These are phyloP conservation scores for Colletotrichum australisinense DNA, from an alignment of 2,329 filamentous ascomycete species.

Conservation along the genomic window DNA sequence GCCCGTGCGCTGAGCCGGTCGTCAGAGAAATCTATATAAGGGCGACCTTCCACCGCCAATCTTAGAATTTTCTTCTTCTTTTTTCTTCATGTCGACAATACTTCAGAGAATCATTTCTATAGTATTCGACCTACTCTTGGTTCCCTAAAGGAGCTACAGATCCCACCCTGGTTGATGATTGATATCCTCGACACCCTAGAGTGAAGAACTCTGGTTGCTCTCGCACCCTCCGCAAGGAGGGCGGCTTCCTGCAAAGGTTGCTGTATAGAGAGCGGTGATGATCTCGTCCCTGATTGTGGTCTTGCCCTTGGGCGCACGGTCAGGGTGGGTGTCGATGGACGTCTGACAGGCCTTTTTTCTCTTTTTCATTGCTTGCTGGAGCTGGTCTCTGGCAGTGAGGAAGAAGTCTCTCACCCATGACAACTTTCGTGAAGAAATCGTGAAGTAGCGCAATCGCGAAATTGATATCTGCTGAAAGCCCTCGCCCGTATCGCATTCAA, in stretches of 20 bases:
- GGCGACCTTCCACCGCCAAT: conserved; percentile 38
- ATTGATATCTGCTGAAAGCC: too few species aligned
- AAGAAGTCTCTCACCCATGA: conserved; percentile 50
- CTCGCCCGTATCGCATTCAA: too few species aligned
- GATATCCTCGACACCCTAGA: conserved; percentile 90
- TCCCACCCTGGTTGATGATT: conserved; percentile 95
- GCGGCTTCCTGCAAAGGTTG: conserved; percentile 54
- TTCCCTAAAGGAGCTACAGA: conserved; percentile 94
- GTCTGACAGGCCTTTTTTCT: conserved; percentile 79
- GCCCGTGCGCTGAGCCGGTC: conserved; percentile 2
- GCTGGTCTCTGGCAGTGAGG: conserved; percentile 61
- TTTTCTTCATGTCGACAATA: conserved; percentile 73
- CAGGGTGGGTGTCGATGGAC: conserved; percentile 87
- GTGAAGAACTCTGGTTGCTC: conserved; percentile 77
- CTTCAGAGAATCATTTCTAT: conserved; percentile 96
- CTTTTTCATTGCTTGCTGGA: conserved; percentile 67
- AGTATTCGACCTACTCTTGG: conserved; percentile 94
- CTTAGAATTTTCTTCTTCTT: conserved; percentile 54
- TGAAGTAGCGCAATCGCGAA: too few species aligned
- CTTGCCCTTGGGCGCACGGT: conserved; percentile 81
- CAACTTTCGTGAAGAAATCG: too few species aligned
- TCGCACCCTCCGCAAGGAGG: conserved; percentile 72
- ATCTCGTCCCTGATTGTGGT: conserved; percentile 84
- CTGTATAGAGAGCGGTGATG: conserved; percentile 91
- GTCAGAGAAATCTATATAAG: conserved; percentile 53